These are phyloP conservation scores for Phylloporus rhodoxanthus DNA, from an alignment of 768 basidiomycete species.

Conservation along the genomic window DNA sequence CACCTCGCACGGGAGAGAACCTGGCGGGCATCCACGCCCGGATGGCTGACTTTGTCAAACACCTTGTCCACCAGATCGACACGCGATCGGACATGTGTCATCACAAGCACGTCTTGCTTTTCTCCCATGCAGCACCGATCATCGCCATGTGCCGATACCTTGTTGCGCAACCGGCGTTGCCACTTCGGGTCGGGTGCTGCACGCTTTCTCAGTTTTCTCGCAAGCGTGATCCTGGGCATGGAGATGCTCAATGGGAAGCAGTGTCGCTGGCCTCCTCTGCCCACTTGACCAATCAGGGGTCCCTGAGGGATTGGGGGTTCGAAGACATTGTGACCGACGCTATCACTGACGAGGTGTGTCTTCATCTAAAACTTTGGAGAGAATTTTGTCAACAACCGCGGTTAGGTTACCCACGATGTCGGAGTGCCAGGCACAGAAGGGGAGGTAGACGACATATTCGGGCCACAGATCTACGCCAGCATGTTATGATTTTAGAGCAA, in stretches of 20 bases:
- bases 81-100: conserved; percentile 34
- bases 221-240: conserved; percentile 30
- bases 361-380: background rate
- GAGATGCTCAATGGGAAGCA: conserved; percentile 41
- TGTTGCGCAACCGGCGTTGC: conserved; percentile 44
- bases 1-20: conserved; percentile 69
- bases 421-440: conserved; percentile 65
- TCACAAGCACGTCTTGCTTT: conserved; percentile 52
- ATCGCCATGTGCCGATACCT: conserved; percentile 62
- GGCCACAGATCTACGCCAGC: conserved; percentile 37
- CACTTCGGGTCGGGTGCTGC: conserved; percentile 69
- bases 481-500: conserved; percentile 16
- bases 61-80: conserved; percentile 49
- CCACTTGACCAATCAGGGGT: conserved; percentile 51
- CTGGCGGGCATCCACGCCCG: conserved; percentile 59
- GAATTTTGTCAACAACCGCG: background rate
- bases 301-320: conserved; percentile 74
- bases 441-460: conserved; percentile 52
- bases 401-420: conserved; percentile 62
- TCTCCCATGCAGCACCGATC: conserved; percentile 71
- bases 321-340: conserved; percentile 54
- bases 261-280: conserved; percentile 46
- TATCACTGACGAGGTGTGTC: conserved; percentile 52
- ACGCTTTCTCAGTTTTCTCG: conserved; percentile 55
- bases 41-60: conserved; percentile 42